Base-by-base conservation (phyloP, 2,329 filamentous ascomycete species). In the Tetracladium maxilliforme region DNA sequence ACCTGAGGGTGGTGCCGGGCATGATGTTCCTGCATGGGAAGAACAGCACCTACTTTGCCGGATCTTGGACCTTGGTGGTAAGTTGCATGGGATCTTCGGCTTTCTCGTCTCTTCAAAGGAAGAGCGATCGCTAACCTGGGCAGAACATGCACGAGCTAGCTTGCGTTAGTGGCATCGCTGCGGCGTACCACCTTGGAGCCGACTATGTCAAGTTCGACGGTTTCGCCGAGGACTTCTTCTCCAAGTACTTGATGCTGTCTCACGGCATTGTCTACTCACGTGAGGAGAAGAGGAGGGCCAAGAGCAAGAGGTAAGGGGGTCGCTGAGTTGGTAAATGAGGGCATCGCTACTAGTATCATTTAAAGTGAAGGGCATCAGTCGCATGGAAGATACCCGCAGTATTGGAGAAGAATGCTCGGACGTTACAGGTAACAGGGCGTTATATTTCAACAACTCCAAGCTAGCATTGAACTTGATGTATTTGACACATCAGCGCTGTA, bases 21-120 rank as follows among this genome's bases (percentile, higher is more conserved):
- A 65, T 83, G 61, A 76, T 75, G 72, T 64, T 76, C 14, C 58
- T 83, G 4, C 73, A 83, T 34, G 73, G 72, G 0, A 64, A 57
- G 32, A 68, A 67, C 14, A 54, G 57, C 24, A 81, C 75, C 0
- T 53, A 59, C 13, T 80, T 69, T 40, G 74, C 73, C 1, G 68
- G 67, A 3, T 62, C 63, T 6, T 81, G 74, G 75, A 80, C 75
- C 0, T 52, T 81, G 29, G 65, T 79, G 26, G 69, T 76, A 42
- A 41, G 54, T 47, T 12, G 4, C 4, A 5, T 19, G 4, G 20
- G 23, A 23, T 16, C 8, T 16, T 7, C n/a, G 30, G 11, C 12
- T 19, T 22, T 14, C 15, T 15, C 23, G 20, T 32, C 18, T 19
- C 25, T n/a, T 9, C n/a, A n/a, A n/a, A 23, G 6, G 19, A 11